A percentile compares a stretch with the other conserved stretches of the same genome.
These are phyloP conservation scores for Pythium scleroteichum DNA, from an alignment of 352 stramenopile species.

Conservation along the genomic window DNA sequence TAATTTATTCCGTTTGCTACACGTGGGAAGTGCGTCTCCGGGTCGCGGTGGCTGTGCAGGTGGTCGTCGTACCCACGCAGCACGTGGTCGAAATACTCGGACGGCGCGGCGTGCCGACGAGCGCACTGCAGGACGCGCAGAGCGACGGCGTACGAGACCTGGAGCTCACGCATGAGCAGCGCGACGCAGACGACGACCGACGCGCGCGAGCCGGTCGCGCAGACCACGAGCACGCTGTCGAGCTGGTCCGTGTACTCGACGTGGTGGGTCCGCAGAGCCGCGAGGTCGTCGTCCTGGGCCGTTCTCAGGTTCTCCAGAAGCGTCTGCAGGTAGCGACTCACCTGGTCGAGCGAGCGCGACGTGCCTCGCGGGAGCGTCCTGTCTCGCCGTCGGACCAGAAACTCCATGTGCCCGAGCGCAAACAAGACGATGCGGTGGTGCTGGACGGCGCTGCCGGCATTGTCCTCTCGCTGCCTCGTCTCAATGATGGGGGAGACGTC, in stretches of 20 bases:
- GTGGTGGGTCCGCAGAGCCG: background rate
- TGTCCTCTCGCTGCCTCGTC: background rate
- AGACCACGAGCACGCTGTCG: conserved; percentile 37
- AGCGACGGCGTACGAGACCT: conserved; percentile 27
- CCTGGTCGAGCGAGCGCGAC: background rate
- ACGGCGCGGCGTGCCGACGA: conserved; percentile 14
- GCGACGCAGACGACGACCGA: conserved; percentile 35
- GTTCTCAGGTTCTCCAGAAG: background rate
- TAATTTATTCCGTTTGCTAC: conserved; percentile 27
- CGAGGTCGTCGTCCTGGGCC: background rate
- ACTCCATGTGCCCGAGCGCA: conserved; percentile 23
- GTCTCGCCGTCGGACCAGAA: conserved; percentile 18
- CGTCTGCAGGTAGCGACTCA: conserved; percentile 5
- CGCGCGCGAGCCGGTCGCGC: conserved; percentile 29
- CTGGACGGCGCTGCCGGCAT: background rate
- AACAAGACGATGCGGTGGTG: conserved; percentile 17
- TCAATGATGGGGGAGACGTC: background rate
- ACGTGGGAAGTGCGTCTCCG: background rate
- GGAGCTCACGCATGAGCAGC: conserved; percentile 40
- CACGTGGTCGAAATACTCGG: conserved; percentile 19
- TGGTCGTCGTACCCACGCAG: conserved; percentile 16
- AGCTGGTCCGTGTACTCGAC: background rate
- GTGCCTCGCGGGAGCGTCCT: conserved; percentile 2
- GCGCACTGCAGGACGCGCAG: conserved; percentile 24
- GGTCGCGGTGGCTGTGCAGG: background rate